Evolutionary conservation across 768 basidiomycete species (phyloP), one percentile per base, ranked within the genome.

Genomic region (Lactarius evosmus): DNA sequence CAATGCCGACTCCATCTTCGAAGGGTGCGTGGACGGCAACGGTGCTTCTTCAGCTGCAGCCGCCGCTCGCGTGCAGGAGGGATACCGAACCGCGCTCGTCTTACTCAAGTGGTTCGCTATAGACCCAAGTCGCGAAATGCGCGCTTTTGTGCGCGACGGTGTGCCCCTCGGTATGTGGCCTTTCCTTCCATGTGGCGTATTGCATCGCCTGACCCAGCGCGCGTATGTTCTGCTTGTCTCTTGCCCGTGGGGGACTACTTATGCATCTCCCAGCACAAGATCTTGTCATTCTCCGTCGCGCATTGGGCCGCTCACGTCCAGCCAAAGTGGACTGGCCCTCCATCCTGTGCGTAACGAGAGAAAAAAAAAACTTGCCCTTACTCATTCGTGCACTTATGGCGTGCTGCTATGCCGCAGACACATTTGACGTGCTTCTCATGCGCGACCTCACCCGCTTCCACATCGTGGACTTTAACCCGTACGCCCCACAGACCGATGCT

Each of bases 401-500:
- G 46, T n/a, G 14, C 17, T 36, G 32, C 4, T 40, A 36, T 64
- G 46, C 54, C 11, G 41, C 70, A 95, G 95, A 97, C 71, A 78
- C 83, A 8, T 88, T 98, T 69, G 95, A 98, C 72, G 75, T 97
- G 52, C 83, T 95, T 63, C 82, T 98, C 38, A 93, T 92, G 2
- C 87, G 93, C 32, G 86, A 94, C 72, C 79, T 93, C 38, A 74
- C 81, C 2, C 80, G 85, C 12, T 91, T 85, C 17, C 89, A 94
- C 74, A 79, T 98, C 68, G 73, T 98, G 70, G 96, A 98, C 73
- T 93, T 98, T 75, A 94, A 94, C 68, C 93, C 94, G 0, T 97
- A 89, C 70, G 83, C 87, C 12, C 83, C 86, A 4, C 85, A 84
- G 40, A 97, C 96, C n/a, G 95, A 98, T 69, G 74, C 93, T 0